These are phyloP conservation scores for Yamadazyma diddensiae DNA, from an alignment of 1,139 yeast species.

Conservation along the genomic window DNA sequence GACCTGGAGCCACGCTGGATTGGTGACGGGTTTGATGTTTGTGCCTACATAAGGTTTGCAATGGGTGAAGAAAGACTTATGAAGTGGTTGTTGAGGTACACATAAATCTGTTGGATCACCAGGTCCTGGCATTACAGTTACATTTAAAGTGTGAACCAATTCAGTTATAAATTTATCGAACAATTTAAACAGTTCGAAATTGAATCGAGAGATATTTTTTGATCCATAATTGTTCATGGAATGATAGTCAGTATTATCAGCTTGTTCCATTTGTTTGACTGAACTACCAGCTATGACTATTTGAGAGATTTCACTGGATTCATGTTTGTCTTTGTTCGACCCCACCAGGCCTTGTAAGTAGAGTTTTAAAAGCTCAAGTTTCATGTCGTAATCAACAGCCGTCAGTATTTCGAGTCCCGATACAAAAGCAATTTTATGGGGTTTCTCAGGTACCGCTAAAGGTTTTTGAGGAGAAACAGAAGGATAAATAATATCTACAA, in stretches of 20 bases:
- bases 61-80: constrained; percentile 62
- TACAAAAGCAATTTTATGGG: constrained; percentile 51
- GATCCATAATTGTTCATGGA: constrained; percentile 50
- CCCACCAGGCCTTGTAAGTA: constrained; percentile 71
- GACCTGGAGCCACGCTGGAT: constrained; percentile 68
- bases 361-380: constrained; percentile 64
- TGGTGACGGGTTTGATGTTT: constrained; percentile 52
- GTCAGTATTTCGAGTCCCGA: constrained; percentile 68
- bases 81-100: constrained; percentile 88
- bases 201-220: constrained; percentile 48
- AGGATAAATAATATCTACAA: constrained; percentile 77
- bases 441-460: constrained; percentile 10
- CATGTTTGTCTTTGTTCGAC: constrained; percentile 21
- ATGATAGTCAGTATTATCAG: constrained; percentile 25
- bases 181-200: constrained; percentile 34
- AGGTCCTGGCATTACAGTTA: constrained; percentile 80
- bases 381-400: constrained; percentile 38
- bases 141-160: constrained; percentile 58
- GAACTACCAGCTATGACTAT: constrained; percentile 79
- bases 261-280: constrained; percentile 25
- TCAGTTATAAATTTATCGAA: constrained; percentile 62
- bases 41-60: constrained; percentile 43
- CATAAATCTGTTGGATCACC: constrained; percentile 80
- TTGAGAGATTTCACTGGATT: constrained; percentile 40
- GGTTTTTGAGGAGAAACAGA: constrained; percentile 56